These are phyloP conservation scores for Umbelopsis sp. DNA, from an alignment of 192 early-diverging fungal genomes.

Conservation along the genomic window DNA sequence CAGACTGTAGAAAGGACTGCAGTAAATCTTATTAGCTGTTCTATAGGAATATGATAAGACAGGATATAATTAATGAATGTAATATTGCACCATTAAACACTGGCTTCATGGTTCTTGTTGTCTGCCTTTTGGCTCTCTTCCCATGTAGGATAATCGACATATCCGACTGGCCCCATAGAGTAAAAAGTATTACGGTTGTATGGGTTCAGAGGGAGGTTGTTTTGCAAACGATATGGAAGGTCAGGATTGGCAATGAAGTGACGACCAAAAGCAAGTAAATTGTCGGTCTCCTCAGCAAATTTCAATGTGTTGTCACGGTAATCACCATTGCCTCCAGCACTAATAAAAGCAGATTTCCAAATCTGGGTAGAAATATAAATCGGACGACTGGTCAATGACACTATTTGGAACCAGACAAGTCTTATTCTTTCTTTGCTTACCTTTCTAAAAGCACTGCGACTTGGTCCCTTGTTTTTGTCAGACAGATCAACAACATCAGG, in stretches of 20 bases:
- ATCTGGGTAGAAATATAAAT: too few relatives aligned
- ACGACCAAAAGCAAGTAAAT: slow-evolving; percentile 36
- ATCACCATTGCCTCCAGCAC: slow-evolving; percentile 26
- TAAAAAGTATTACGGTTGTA: slow-evolving; percentile 39
- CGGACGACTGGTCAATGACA: too few relatives aligned
- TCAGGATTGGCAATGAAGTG: slow-evolving; percentile 42
- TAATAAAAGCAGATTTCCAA: slow-evolving; percentile 29
- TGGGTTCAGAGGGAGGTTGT: slow-evolving; percentile 22
- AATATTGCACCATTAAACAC: too few relatives aligned
- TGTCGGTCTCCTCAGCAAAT: slow-evolving; percentile 19
- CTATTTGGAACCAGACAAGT: too few relatives aligned
- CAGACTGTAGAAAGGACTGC: too few relatives aligned
- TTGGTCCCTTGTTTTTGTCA: not conserved
- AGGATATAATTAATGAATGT: too few relatives aligned
- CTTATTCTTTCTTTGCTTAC: too few relatives aligned
- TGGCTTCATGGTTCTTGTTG: too few relatives aligned
- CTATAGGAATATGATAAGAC: too few relatives aligned
- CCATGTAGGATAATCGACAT: slow-evolving; percentile 37
- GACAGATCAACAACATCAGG: not conserved
- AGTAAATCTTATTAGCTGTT: too few relatives aligned
- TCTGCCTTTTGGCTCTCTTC: not conserved
- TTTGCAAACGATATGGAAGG: slow-evolving; percentile 26
- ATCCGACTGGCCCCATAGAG: slow-evolving; percentile 6
- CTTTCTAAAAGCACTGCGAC: not conserved
- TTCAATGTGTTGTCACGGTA: slow-evolving; percentile 11